Conservation (phyloP, 495 filamentous ascomycete genomes). For the Copromyces sp. region DNA sequence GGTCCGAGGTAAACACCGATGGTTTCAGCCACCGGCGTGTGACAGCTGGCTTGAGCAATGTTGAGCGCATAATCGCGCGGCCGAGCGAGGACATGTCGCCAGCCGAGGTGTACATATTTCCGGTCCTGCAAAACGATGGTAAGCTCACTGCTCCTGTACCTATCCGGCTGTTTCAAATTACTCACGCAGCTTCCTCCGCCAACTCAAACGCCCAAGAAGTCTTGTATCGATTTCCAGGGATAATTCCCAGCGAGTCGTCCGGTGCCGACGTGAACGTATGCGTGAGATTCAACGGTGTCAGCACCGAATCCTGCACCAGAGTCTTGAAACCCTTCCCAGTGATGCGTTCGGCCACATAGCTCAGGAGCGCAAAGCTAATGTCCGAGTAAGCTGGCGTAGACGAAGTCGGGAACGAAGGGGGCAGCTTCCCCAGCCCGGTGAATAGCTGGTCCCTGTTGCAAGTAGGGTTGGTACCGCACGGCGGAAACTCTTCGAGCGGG, state of each 20-base stretch:
- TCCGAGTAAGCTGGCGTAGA: conserved; percentile 32
- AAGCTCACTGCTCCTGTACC: not conserved
- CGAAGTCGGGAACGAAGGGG: conserved; percentile 27
- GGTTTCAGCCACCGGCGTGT: conserved; percentile 52
- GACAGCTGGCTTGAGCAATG: conserved; percentile 32
- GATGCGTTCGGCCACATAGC: conserved; percentile 29
- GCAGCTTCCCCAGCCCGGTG: conserved; percentile 20
- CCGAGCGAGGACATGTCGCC: conserved; percentile 42
- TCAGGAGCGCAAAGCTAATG: conserved; percentile 29
- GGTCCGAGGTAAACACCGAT: conserved; percentile 34
- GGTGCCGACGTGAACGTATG: conserved; percentile 27
- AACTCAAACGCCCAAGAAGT: conserved; percentile 25
- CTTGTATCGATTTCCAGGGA: conserved; percentile 20
- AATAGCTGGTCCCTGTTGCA: conserved; percentile 33
- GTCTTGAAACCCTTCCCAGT: conserved; percentile 25
- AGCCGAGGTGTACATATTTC: conserved; percentile 45
- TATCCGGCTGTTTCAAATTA: not conserved
- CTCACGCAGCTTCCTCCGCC: conserved; percentile 28
- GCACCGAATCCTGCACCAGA: conserved; percentile 29
- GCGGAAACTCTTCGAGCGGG: conserved; percentile 33
- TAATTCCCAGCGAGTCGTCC: conserved; percentile 22
- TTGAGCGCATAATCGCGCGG: conserved; percentile 42
- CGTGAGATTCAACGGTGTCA: conserved; percentile 34
- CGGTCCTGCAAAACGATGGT: conserved; percentile 27
- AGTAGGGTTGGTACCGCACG: conserved; percentile 31